Conservation (phyloP, 2,329 filamentous ascomycete species). For the Beauveria pseudobassiana region DNA sequence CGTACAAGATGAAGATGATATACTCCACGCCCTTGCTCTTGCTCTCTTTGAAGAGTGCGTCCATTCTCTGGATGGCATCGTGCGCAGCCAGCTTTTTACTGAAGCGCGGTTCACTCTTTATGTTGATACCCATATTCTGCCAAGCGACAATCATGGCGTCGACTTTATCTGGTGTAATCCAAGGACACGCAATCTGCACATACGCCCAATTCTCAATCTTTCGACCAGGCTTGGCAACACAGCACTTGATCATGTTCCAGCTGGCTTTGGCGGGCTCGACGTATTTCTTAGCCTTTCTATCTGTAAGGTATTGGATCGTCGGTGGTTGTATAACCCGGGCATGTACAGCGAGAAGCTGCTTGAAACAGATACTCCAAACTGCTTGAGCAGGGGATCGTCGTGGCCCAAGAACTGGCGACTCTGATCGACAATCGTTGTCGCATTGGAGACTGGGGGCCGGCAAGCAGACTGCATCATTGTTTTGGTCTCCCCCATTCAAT, state of each 20-base stretch:
- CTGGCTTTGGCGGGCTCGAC: constrained; percentile 41
- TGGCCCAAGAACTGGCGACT: constrained; percentile 53
- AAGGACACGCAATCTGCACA: constrained; percentile 32
- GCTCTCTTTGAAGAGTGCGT: constrained; percentile 26
- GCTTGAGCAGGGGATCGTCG: constrained; percentile 35
- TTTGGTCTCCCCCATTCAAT: constrained; percentile 53
- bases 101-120: constrained; percentile 19
- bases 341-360: constrained; percentile 60
- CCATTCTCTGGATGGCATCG: constrained; percentile 16
- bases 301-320: constrained; percentile 45
- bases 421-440: constrained; percentile 51
- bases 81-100: constrained; percentile 9
- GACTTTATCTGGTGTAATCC: constrained; percentile 6
- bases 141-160: constrained; percentile 25
- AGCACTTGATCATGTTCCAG: constrained; percentile 61
- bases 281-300: constrained; percentile 3
- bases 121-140: constrained; percentile 30
- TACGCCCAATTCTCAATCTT: constrained; percentile 44
- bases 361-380: constrained; percentile 58
- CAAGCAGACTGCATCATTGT: constrained; percentile 69
- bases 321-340: constrained; percentile 63
- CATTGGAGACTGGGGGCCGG: constrained; percentile 58
- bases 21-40: constrained; percentile 33
- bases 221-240: constrained; percentile 44
- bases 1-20: constrained; percentile 53